Conservation (phyloP, 345 rosid species). For the Bretschneidera sinensis region DNA sequence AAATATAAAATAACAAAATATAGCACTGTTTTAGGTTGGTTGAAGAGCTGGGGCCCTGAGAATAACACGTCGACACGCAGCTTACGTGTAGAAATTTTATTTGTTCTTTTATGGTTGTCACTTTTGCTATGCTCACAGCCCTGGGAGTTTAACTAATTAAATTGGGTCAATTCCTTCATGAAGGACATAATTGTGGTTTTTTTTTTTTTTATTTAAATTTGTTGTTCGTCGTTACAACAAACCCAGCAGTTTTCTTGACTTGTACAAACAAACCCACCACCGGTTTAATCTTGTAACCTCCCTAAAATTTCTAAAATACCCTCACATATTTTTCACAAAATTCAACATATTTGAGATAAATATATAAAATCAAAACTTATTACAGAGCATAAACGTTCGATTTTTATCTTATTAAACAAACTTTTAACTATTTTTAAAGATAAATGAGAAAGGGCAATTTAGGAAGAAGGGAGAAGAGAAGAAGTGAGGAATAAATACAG, state of each 20-base stretch:
- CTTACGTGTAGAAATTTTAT: neutral
- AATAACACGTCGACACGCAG: constrained; percentile 3
- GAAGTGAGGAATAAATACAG: constrained; percentile 44
- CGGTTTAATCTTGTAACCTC: constrained; percentile 24
- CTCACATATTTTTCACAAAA: neutral
- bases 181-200: too few species aligned
- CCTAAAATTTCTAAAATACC: constrained; percentile 17
- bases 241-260: constrained; percentile 31
- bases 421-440: constrained; percentile 10
- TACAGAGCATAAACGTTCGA: too few species aligned
- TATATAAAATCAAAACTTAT: too few species aligned
- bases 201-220: constrained; percentile 9
- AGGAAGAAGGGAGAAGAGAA: constrained; percentile 14
- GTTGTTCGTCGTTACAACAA: constrained; percentile 45
- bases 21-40: too few species aligned
- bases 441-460: constrained; percentile 31
- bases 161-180: neutral
- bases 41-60: too few species aligned
- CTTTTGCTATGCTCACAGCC: constrained; percentile 13
- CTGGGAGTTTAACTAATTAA: neutral
- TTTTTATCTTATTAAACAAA: neutral
- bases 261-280: constrained; percentile 24
- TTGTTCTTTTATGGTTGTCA: too few species aligned
- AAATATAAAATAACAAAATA: too few species aligned
- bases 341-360: too few species aligned